phyloP scores from a whole-genome alignment of 371 early-diverging fungal species.

The Mortierella sp. region DNA sequence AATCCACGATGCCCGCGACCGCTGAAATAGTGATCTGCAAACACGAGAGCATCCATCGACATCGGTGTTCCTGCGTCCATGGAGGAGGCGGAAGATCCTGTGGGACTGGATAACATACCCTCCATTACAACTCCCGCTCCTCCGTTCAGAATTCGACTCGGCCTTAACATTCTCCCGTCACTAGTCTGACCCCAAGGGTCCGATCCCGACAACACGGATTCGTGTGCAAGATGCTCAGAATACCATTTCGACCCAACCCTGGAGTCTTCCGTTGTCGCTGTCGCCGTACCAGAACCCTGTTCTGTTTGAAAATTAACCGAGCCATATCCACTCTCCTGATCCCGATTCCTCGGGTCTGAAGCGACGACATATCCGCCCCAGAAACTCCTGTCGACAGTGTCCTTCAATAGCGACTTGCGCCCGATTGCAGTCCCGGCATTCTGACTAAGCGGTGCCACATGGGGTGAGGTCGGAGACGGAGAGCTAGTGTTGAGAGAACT shows the following conservation, averaged over 20 bases:
- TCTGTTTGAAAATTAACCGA: neutral
- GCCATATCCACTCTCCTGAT: slow-evolving; percentile 1
- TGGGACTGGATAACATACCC: slow-evolving; percentile 21
- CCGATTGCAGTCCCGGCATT: slow-evolving; percentile 6
- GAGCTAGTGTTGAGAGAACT: slow-evolving; percentile 35
- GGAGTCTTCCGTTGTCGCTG: neutral
- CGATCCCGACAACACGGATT: neutral
- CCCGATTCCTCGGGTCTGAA: slow-evolving; percentile 1
- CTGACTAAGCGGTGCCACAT: slow-evolving; percentile 7
- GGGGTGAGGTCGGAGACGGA: slow-evolving; percentile 44
- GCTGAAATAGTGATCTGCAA: slow-evolving; percentile 52
- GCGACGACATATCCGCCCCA: slow-evolving; percentile 21
- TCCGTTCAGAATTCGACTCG: neutral
- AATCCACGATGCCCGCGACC: slow-evolving; percentile 33
- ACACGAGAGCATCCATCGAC: slow-evolving; percentile 26
- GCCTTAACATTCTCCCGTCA: neutral
- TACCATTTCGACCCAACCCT: slow-evolving; percentile 13
- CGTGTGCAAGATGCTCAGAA: slow-evolving; percentile 9
- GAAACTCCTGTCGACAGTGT: slow-evolving; percentile 13
- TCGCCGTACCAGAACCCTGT: neutral
- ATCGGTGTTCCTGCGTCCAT: slow-evolving; percentile 19
- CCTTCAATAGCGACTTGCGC: slow-evolving; percentile 16
- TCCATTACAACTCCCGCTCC: slow-evolving; percentile 4
- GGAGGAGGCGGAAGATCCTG: slow-evolving; percentile 28
- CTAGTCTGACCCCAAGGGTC: slow-evolving; percentile 13